A percentile compares a stretch with the other conserved stretches of the same genome.
Conservation (phyloP, 768 basidiomycete species). For the Trametes punicea region DNA sequence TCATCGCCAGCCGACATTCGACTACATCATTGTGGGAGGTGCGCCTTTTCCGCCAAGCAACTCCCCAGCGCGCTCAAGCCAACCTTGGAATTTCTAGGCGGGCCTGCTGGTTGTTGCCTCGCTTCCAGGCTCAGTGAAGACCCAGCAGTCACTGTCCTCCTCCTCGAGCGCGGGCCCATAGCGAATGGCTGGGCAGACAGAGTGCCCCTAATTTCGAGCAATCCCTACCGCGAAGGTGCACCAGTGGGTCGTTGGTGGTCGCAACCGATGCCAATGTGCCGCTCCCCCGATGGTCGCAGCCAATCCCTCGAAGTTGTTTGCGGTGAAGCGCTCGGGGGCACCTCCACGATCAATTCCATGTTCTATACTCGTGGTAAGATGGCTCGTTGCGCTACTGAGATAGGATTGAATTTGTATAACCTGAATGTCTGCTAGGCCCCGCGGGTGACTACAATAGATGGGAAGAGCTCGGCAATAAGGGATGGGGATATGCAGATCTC, state of each 20-base stretch:
- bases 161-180: constrained; percentile 50
- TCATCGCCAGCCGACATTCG: constrained; percentile 18
- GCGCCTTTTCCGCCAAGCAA: constrained; percentile 5
- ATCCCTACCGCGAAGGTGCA: constrained; percentile 24
- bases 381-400: background rate
- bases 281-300: background rate
- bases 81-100: constrained; percentile 24
- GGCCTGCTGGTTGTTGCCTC: constrained; percentile 57
- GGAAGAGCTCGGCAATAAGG: constrained; percentile 27
- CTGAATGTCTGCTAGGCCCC: background rate
- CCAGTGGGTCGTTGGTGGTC: constrained; percentile 10
- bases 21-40: constrained; percentile 35
- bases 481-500: constrained; percentile 36
- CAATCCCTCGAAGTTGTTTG: constrained; percentile 14
- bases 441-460: constrained; percentile 34
- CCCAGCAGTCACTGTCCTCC: constrained; percentile 46
- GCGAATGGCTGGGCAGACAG: constrained; percentile 15
- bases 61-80: background rate
- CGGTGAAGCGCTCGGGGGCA: constrained; percentile 41
- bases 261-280: background rate
- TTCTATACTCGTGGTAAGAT: constrained; percentile 29
- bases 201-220: constrained; percentile 29
- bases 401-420: background rate
- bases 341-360: constrained; percentile 45
- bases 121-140: constrained; percentile 55